These are phyloP conservation scores for Phytopythium chamaehyphon DNA, from an alignment of 352 stramenopile genomes.

Conservation along the genomic window DNA sequence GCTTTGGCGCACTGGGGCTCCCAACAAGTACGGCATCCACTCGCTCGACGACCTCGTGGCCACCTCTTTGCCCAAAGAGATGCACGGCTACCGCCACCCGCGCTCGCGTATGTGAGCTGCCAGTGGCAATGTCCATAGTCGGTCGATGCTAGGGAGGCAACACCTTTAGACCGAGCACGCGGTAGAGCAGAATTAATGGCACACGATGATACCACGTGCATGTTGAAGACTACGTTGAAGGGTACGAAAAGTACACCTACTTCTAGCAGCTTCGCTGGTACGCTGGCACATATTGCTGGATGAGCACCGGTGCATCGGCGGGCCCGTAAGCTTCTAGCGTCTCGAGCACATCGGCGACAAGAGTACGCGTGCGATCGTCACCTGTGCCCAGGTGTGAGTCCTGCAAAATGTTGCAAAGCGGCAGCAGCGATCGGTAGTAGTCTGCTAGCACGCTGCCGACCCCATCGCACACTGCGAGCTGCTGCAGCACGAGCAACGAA, in stretches of 20 bases:
- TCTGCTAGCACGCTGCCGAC: constrained; percentile 59
- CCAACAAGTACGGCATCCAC: constrained; percentile 92
- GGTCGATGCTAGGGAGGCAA: too few species aligned
- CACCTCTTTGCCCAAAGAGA: constrained; percentile 84
- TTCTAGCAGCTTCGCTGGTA: constrained; percentile 50
- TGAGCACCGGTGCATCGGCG: constrained; percentile 61
- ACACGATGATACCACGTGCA: too few species aligned
- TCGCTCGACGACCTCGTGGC: constrained; percentile 86
- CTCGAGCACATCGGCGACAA: constrained; percentile 66
- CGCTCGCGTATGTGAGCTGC: constrained; percentile 75
- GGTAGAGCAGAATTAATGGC: too few species aligned
- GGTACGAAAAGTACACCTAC: too few species aligned
- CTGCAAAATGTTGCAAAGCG: constrained; percentile 80
- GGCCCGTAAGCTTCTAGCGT: constrained; percentile 68
- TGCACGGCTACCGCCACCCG: constrained; percentile 86
- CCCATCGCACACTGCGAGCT: constrained; percentile 63
- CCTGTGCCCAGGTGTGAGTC: constrained; percentile 72
- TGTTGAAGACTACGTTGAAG: too few species aligned
- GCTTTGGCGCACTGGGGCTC: constrained; percentile 84
- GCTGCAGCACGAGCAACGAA: constrained; percentile 67
- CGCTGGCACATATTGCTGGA: constrained; percentile 74
- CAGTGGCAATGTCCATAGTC: too few species aligned
- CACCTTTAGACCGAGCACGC: too few species aligned
- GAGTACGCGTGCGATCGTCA: constrained; percentile 46
- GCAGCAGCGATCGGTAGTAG: constrained; percentile 70